Base-by-base conservation (phyloP, 116 monocot species). In the Zostera marina region DNA sequence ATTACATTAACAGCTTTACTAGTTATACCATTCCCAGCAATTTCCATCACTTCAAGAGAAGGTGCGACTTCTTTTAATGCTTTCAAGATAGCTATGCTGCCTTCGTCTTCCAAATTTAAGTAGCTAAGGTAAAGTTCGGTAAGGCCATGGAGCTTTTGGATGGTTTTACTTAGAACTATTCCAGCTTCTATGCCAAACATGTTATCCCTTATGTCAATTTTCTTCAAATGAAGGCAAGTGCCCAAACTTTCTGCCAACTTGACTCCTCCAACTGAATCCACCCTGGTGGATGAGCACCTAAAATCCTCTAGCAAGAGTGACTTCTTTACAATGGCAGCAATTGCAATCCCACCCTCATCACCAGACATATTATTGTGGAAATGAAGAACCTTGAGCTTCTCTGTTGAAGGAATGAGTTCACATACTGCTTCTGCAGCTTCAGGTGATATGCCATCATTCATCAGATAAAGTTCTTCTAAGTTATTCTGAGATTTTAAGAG, bases 321-420 rank as follows among this genome's bases (percentile, higher is more conserved):
- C 26, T 66, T 60, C 22, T 74, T 73, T 56, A 90, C 45, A 3
- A 90, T 52, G n/a, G 76, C 74, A 32, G 90, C 64, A 54, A 90
- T 90, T 13, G 76, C 84, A 32, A 76, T 0, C 4, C 78, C 90
- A 2, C 90, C 90, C 57, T 78, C 81, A 64, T 89, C 85, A 14
- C 90, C 90, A 0, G 84, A 81, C 90, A 90, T 90, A 52, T 90
- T 90, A 45, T 90, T 90, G 66, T 90, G 84, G 52, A 90, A 90
- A 54, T 79, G 90, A 32, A 90, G 84, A 44, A 90, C 51, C 54
- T 66, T 63, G 8, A 90, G 59, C 58, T 76, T 81, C n/a, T 84
- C 81, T 14, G 84, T 76, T 4, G 81, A 73, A 16, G 84, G 84
- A 67, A 90, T 47, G 5, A 90, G 69, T 61, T 84, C 90, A 45